phyloP scores from a whole-genome alignment of 805 yeast species.

The Tetrapisispora arboricola region DNA sequence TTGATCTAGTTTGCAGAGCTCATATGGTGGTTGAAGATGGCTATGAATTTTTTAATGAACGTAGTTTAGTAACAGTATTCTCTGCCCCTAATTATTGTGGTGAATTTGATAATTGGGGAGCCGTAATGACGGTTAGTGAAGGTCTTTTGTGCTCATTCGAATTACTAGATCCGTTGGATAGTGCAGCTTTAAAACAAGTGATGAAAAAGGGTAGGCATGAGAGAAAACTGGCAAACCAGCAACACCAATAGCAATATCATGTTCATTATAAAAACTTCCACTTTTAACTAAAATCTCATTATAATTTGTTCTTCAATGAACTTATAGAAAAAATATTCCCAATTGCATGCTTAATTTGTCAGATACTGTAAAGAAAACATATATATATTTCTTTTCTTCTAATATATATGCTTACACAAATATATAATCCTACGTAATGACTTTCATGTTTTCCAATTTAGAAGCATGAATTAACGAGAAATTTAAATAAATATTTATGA shows the following conservation, averaged over 20 bases:
- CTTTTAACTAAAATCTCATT: too few species aligned
- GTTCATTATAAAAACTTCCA: too few species aligned
- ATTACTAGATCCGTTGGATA: constrained; percentile 83
- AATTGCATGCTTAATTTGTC: background rate
- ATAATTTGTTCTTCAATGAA: too few species aligned
- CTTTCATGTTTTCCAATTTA: too few species aligned
- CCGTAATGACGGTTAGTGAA: constrained; percentile 92
- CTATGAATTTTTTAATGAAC: constrained; percentile 64
- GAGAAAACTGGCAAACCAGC: constrained; percentile 50
- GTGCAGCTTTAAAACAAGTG: constrained; percentile 83
- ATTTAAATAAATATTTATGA: too few species aligned
- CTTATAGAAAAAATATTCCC: background rate
- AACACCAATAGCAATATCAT: constrained; percentile 8
- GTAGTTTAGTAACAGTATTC: constrained; percentile 65
- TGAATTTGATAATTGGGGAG: constrained; percentile 77
- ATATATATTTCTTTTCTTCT: too few species aligned
- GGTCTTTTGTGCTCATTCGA: constrained; percentile 89
- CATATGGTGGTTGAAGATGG: constrained; percentile 89
- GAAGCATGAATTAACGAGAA: background rate
- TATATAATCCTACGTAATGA: too few species aligned
- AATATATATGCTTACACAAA: too few species aligned
- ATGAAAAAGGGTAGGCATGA: constrained; percentile 88
- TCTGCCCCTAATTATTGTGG: constrained; percentile 62
- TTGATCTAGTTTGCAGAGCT: constrained; percentile 70
- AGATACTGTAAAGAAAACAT: background rate